Base-by-base conservation (phyloP, 257 asterid genomes). In the Thymus quinquecostatus region DNA sequence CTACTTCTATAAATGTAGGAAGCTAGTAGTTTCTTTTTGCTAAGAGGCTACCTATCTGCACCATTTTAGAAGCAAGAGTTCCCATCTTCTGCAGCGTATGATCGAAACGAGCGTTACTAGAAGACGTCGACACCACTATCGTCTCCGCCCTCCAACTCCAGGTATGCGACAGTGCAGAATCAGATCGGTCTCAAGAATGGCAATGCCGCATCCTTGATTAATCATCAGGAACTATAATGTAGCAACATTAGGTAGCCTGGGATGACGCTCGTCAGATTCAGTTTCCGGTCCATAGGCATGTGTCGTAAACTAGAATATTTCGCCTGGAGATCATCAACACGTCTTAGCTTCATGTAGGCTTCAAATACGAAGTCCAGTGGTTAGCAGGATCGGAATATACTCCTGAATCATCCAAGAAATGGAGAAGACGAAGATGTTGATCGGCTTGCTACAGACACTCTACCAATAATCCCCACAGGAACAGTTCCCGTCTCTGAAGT, bases 401-500 rank as follows among this genome's bases (percentile, higher is more conserved):
- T 45, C 54, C 51, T 5, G 4, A 11, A 32, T 44, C 47, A 29
- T 21, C 65, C 77, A 44, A 11, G 36, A 33, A 62, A 58, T 27
- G 1, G 49, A 77, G 63, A 60, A 29, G 36, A 2, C 3, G 40
- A 10, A 36, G 38, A 66, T 4, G 60, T 68, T 5, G 66, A 72
- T 49, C 14, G 28, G 48, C 55, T 68, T 69, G 64, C 76, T 34
- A 56, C 62, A 6, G 41, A 64, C 29, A 59, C 69, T 21, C 21
- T 74, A 91, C 96, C 97, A 88, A 64, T 87, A 91, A 78, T 91
- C 97, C 40, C 91, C 87, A 76, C 97, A 91, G 28, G 97, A 87
- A 78, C 97, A 91, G 66, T 79, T 69, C 6, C 97, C 97, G 49
- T 83, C 82, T 51, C 82, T 86, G 48, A 91, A 91, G 83, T 87